Conservation (phyloP, 2,329 filamentous ascomycete genomes). For the Chlorencoelia australis region DNA sequence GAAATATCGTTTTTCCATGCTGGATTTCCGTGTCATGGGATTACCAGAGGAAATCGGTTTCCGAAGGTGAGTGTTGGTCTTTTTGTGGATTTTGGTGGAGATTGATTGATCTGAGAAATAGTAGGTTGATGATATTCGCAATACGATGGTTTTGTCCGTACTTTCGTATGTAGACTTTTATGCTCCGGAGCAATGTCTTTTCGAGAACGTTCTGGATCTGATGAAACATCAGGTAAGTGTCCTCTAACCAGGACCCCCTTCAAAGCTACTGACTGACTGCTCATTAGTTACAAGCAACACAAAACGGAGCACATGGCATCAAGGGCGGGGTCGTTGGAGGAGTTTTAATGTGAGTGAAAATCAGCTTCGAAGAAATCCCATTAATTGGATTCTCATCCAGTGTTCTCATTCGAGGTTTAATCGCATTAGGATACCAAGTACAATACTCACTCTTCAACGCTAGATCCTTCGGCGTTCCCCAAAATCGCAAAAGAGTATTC, state of each 20-base stretch:
- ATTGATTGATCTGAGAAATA: no score
- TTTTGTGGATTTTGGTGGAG: no score
- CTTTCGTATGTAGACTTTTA: conserved; percentile 19
- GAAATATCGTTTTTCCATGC: conserved; percentile 8
- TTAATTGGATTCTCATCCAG: conserved; percentile 1
- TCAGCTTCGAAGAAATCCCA: neutral
- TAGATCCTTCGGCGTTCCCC: conserved; percentile 10
- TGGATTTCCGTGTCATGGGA: conserved; percentile 15
- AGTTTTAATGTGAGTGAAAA: conserved; percentile 4
- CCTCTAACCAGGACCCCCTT: neutral
- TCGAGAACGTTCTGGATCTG: conserved; percentile 19
- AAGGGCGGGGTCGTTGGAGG: conserved; percentile 7
- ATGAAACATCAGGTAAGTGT: conserved; percentile 6
- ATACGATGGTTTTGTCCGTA: conserved; percentile 13
- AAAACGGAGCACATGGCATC: neutral
- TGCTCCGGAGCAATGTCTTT: conserved; percentile 16
- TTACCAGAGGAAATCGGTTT: conserved; percentile 8
- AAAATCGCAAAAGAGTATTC: conserved; percentile 11
- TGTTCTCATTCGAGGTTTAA: conserved; percentile 15
- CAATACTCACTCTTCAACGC: conserved; percentile 13
- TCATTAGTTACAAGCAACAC: conserved; percentile 2
- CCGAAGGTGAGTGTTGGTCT: no score
- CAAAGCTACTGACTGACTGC: neutral
- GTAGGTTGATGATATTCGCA: conserved; percentile 17
- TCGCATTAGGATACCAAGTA: conserved; percentile 15